Evolutionary conservation across 805 yeast genomes (phyloP).

Genomic region (Candida mattraensis): DNA sequence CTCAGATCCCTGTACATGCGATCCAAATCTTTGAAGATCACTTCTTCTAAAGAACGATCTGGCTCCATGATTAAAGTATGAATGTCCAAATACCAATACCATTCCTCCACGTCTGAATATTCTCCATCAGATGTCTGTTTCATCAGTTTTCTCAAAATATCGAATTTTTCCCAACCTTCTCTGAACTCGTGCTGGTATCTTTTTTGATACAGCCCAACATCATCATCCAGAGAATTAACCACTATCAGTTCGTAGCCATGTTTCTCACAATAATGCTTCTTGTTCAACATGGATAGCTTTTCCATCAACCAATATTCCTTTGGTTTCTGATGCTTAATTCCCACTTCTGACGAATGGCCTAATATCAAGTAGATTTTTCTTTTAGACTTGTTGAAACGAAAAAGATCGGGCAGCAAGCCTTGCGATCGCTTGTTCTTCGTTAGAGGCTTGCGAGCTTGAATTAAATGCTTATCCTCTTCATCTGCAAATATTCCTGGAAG

Average conservation of each 20-base stretch:
- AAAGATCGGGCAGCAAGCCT: constrained; percentile 4
- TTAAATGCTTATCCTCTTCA: constrained; percentile 5
- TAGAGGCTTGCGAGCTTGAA: constrained; percentile 1
- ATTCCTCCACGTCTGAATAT: constrained; percentile 28
- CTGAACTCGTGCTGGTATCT: constrained; percentile 50
- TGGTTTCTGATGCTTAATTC: constrained; percentile 40
- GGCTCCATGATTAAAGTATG: constrained; percentile 44
- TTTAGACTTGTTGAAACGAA: constrained; percentile 17
- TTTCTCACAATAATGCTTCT: constrained; percentile 45
- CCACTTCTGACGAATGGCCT: constrained; percentile 43
- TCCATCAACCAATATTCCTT: constrained; percentile 47
- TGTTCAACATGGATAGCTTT: constrained; percentile 46
- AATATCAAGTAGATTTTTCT: constrained; percentile 37
- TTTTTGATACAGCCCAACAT: constrained; percentile 43
- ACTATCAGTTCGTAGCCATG: constrained; percentile 51
- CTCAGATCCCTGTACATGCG: constrained; percentile 33
- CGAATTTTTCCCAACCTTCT: constrained; percentile 47
- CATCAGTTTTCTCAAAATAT: constrained; percentile 36
- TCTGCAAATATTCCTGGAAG: constrained; percentile 29
- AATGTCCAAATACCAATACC: constrained; percentile 45
- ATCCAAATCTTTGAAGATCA: constrained; percentile 34
- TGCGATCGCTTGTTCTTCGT: constrained; percentile 5
- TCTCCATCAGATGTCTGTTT: constrained; percentile 31
- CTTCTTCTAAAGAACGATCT: constrained; percentile 34
- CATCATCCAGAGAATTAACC: constrained; percentile 30